A percentile compares a stretch with the other conserved stretches of the same genome.
These are phyloP conservation scores for Pinus albicaulis DNA, from an alignment of 75 land plant genomes.

Conservation along the genomic window DNA sequence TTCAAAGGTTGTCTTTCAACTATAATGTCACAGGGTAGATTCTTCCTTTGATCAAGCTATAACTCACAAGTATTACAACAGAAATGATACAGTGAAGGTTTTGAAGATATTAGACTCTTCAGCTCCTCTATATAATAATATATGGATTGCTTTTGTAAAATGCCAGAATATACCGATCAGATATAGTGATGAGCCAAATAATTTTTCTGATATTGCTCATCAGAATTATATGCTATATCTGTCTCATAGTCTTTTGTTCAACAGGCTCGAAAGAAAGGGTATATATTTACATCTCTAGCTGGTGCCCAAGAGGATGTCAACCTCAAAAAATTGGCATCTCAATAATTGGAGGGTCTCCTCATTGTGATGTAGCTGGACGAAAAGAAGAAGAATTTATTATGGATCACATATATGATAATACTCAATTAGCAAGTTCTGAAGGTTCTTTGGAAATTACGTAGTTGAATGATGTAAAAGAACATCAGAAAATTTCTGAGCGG, in stretches of 20 bases:
- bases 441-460: conserved; percentile 17
- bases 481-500: neutral
- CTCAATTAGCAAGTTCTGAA: conserved; percentile 18
- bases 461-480: neutral
- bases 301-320: neutral
- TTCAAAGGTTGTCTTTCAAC: neutral
- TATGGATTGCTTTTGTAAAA: conserved; percentile 36
- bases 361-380: neutral
- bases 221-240: neutral
- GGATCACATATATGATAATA: neutral
- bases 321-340: neutral
- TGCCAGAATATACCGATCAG: conserved; percentile 11
- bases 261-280: neutral
- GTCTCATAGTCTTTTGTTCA: neutral
- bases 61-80: conserved; percentile 51
- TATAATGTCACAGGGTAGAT: conserved; percentile 56
- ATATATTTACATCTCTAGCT: neutral
- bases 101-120: conserved; percentile 48
- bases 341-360: neutral
- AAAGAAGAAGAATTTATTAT: neutral
- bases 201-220: neutral
- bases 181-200: neutral
- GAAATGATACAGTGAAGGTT: conserved; percentile 49
- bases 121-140: conserved; percentile 23
- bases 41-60: conserved; percentile 20